A percentile compares a stretch with the other conserved stretches of the same genome.
phyloP scores from a whole-genome alignment of 2,329 filamentous ascomycete species.

The Phoma sp. region DNA sequence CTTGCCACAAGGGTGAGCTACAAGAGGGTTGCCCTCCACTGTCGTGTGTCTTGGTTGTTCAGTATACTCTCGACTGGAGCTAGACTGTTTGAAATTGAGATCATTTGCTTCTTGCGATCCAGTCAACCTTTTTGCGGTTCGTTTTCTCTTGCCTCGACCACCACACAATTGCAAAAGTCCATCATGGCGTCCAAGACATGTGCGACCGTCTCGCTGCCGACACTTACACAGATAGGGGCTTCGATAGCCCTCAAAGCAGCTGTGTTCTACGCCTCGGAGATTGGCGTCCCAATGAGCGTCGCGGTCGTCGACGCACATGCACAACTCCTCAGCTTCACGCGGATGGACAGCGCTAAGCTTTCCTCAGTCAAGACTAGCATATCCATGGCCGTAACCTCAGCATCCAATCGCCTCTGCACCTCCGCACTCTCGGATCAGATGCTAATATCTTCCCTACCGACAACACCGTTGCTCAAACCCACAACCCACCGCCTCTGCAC shows the following conservation, averaged over 20 bases:
- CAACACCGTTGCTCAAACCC: slow-evolving; percentile 56
- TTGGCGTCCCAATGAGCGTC: slow-evolving; percentile 53
- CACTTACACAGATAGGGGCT: slow-evolving; percentile 41
- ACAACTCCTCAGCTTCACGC: slow-evolving; percentile 54
- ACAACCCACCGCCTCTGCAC: slow-evolving; percentile 59
- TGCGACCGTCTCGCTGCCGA: slow-evolving; percentile 28
- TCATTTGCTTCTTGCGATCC: not conserved
- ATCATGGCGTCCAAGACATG: slow-evolving; percentile 23
- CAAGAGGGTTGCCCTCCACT: slow-evolving; percentile 10
- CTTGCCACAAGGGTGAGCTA: slow-evolving; percentile 4
- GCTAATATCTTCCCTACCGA: slow-evolving; percentile 50
- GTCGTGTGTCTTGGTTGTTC: slow-evolving; percentile 1
- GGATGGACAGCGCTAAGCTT: slow-evolving; percentile 58
- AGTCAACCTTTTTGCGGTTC: not conserved
- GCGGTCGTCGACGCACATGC: slow-evolving; percentile 53
- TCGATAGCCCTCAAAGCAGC: slow-evolving; percentile 37
- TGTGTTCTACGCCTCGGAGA: slow-evolving; percentile 33
- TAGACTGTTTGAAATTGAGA: slow-evolving; percentile 4
- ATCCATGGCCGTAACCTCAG: slow-evolving; percentile 64
- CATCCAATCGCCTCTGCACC: slow-evolving; percentile 59
- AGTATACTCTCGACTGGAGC: not conserved
- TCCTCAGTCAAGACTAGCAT: slow-evolving; percentile 65
- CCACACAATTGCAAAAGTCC: not conserved
- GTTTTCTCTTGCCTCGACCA: not conserved
- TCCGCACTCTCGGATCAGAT: slow-evolving; percentile 58